A percentile compares a stretch with the other conserved stretches of the same genome.
Evolutionary conservation across 306 rosid species (phyloP).

Genomic region (Trifolium dubium): DNA sequence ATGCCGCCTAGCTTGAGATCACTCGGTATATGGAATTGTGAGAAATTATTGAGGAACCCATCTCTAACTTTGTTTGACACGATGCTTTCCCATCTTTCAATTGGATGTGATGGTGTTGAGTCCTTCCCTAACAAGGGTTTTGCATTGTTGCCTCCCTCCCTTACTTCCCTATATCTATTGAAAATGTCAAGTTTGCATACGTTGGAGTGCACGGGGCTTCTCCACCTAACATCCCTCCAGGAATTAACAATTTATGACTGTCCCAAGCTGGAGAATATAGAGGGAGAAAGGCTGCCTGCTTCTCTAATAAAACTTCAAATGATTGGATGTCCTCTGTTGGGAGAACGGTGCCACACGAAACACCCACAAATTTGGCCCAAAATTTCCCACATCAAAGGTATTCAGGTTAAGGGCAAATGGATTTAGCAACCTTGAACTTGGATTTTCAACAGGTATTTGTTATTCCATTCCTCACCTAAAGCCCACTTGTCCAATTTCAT

Average conservation of each 20-base stretch:
- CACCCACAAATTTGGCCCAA: conserved; percentile 2
- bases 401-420: accelerated
- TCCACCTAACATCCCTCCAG: conserved; percentile 13
- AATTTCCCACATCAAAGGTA: not conserved
- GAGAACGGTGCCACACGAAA: not conserved
- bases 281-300: conserved; percentile 2
- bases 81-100: not conserved
- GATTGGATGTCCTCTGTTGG: not conserved
- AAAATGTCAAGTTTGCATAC: not conserved
- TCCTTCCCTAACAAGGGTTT: not conserved
- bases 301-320: not conserved
- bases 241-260: accelerated
- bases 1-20: not conserved
- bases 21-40: not conserved
- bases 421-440: not conserved
- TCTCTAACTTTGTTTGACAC: conserved; percentile 8
- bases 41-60: not conserved
- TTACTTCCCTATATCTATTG: accelerated
- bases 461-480: not conserved
- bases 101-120: not conserved
- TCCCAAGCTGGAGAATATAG: not conserved
- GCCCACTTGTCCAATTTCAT: not conserved
- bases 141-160: conserved; percentile 10
- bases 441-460: not conserved
- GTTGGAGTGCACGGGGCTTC: not conserved